Base-by-base conservation (phyloP, 2,329 filamentous ascomycete genomes). In the Pseudopyrenochaeta lycopersici region DNA sequence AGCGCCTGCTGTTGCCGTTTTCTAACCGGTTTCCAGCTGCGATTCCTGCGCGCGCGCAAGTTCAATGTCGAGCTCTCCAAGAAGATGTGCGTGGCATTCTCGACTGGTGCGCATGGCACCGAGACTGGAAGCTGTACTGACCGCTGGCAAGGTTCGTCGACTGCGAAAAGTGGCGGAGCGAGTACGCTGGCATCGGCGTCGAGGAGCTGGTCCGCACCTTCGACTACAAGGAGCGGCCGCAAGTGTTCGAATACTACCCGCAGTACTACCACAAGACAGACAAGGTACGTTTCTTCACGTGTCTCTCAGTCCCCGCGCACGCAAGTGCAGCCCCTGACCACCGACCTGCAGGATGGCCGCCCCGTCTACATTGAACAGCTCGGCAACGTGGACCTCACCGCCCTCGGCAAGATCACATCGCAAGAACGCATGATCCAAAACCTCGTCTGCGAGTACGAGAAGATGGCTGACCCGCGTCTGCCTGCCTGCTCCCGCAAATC, bases 201-300 rank as follows among this genome's bases (percentile, higher is more conserved):
- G 91, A 97, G 78, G 84, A 93, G 61, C 84, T 91, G 32, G 86
- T 94, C 49, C 87, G 86, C 60, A 89, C 81, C 66, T 97, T 96
- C 83, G 88, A 95, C 55, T 97, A 97, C 81, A 84, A 84, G 60
- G 93, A 97, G 84, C 95, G 94, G 78, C 75, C 85, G 49, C 77
- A 94, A 74, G 85, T 99, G 54, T 91, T 91, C 78, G 82, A 94
- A 79, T 97, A 90, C 84, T 99, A 99, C 81, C 92, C 92, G 42
- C 95, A 99, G 81, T 99, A 95, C 83, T 99, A 99, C 82, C 95
- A 99, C 86, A 97, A 97, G 83, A 94, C 88, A 11, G 91, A 95
- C 80, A 92, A 92, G 77, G 84, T 85, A 74, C 17, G 72, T 59
- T 35, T 15, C 45, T 5, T 14, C 35, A 20, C 17, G 1, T 32